These are phyloP conservation scores for Laetiporus sulphureus DNA, from an alignment of 1,284 basidiomycete species.

Conservation along the genomic window DNA sequence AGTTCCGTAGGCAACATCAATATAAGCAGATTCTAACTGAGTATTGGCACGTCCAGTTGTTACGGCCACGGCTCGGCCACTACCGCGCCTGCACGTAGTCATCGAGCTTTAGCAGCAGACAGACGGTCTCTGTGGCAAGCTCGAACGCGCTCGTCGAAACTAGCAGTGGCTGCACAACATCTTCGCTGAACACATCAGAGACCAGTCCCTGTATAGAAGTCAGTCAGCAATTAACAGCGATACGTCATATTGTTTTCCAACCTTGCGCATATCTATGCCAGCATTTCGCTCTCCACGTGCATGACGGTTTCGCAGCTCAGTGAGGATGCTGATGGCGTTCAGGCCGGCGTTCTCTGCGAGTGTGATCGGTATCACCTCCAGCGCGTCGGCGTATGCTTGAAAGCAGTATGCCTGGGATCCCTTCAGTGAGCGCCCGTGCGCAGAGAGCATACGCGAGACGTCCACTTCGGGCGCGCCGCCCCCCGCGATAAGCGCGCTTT, in stretches of 20 bases:
- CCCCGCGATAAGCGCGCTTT: conserved; percentile 90
- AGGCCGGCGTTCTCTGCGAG: conserved; percentile 98
- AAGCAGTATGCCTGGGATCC: conserved; percentile 99
- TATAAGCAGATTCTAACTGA: too few relatives aligned
- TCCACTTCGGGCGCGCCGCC: conserved; percentile 99
- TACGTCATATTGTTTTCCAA: too few relatives aligned
- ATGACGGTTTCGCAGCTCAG: conserved; percentile 95
- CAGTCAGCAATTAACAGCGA: not conserved
- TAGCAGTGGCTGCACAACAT: conserved; percentile 93
- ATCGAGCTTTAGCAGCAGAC: conserved; percentile 92
- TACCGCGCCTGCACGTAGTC: conserved; percentile 86
- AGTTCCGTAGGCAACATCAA: too few relatives aligned
- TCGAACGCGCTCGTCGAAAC: conserved; percentile 96
- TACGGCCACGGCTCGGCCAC: too few relatives aligned
- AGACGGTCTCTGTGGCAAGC: conserved; percentile 94
- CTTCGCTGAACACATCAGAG: conserved; percentile 95
- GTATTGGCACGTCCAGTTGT: too few relatives aligned
- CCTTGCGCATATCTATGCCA: conserved; percentile 97
- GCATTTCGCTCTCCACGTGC: conserved; percentile 92
- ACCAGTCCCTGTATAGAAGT: conserved; percentile 97
- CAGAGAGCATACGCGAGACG: conserved; percentile 88
- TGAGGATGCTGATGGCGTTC: conserved; percentile 98
- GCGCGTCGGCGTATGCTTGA: conserved; percentile 96
- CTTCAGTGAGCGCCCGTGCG: conserved; percentile 90
- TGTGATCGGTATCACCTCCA: conserved; percentile 97